phyloP scores from a whole-genome alignment of 169 alveolate species.

The Fabrea salina region DNA sequence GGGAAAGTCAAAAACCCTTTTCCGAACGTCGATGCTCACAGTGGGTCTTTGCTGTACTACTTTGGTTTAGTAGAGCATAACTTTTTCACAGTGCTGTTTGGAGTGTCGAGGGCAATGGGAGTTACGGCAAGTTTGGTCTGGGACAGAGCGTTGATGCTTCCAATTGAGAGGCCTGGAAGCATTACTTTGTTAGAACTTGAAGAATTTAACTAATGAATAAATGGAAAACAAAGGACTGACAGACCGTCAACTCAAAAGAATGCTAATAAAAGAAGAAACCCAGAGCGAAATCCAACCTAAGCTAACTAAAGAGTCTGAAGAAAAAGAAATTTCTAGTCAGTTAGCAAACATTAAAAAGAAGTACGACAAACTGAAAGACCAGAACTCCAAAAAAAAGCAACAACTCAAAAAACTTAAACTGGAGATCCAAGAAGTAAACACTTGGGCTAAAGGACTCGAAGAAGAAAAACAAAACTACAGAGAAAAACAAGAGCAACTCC shows the following conservation, averaged over 20 bases:
- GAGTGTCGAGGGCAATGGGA: constrained; percentile 94
- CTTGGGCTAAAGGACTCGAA: background rate
- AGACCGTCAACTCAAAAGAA: too few relatives aligned
- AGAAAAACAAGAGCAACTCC: background rate
- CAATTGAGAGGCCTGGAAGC: constrained; percentile 86
- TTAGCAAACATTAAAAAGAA: background rate
- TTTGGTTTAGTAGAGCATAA: constrained; percentile 88
- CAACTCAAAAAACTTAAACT: background rate
- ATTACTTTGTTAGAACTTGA: constrained; percentile 17
- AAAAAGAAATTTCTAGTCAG: background rate
- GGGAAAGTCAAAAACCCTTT: constrained; percentile 94
- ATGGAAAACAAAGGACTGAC: too few relatives aligned
- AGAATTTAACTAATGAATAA: too few relatives aligned
- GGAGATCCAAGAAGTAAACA: background rate
- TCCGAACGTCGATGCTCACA: constrained; percentile 96
- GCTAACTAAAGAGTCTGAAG: background rate
- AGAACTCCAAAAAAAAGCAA: background rate
- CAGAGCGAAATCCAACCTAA: too few relatives aligned
- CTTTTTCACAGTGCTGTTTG: constrained; percentile 93
- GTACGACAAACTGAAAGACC: background rate
- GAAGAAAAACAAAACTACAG: background rate
- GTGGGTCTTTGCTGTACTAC: constrained; percentile 91
- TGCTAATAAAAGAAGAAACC: too few relatives aligned
- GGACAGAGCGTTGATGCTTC: constrained; percentile 79
- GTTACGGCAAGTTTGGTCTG: constrained; percentile 79